Evolutionary conservation across 306 rosid genomes (phyloP).

Genomic region (Glycine latifolia): DNA sequence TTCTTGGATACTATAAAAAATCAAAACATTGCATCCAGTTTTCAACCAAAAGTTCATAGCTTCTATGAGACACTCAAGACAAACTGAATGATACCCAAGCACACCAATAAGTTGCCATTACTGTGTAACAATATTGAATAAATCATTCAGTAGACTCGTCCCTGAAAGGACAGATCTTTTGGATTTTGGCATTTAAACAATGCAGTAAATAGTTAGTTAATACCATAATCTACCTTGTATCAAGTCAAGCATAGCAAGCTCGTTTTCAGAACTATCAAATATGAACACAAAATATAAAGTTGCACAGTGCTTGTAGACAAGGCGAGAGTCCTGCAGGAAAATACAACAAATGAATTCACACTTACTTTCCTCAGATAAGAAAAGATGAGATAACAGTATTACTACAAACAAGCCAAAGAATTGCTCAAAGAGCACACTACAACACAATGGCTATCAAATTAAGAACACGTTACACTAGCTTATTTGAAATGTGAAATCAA

Average conservation of each 20-base stretch:
- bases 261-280: constrained; percentile 92
- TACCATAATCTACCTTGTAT: constrained; percentile 76
- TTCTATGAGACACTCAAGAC: not conserved
- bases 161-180: too few relatives aligned
- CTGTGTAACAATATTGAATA: too few relatives aligned
- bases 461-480: constrained; percentile 10
- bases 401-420: constrained; percentile 6
- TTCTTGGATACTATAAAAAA: not conserved
- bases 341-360: constrained; percentile 33
- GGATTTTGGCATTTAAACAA: not conserved
- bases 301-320: constrained; percentile 93
- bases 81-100: constrained; percentile 5
- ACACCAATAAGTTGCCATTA: not conserved
- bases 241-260: constrained; percentile 96
- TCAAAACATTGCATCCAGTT: not conserved
- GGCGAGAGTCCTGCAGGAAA: constrained; percentile 77
- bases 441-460: constrained; percentile 17
- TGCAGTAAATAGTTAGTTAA: not conserved
- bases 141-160: too few relatives aligned
- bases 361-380: not conserved
- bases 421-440: not conserved
- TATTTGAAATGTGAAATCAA: constrained; percentile 10
- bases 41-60: constrained; percentile 1
- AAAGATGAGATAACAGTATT: constrained; percentile 9
- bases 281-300: constrained; percentile 87